These are phyloP conservation scores for Puccinellia tenuiflora DNA, from an alignment of 176 grass and related monocot species.

Conservation along the genomic window DNA sequence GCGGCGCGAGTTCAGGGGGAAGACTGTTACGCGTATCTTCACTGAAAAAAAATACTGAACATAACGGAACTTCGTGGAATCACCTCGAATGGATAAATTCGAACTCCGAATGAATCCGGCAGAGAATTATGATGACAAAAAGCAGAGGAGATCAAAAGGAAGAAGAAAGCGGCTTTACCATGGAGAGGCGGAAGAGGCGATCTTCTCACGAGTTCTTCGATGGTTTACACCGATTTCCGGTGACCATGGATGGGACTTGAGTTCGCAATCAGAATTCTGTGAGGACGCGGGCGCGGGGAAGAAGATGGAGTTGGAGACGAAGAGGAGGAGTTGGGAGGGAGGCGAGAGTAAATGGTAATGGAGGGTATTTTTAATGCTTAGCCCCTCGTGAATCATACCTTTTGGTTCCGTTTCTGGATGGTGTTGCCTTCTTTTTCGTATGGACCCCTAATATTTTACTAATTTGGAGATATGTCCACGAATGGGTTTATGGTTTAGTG, in stretches of 20 bases:
- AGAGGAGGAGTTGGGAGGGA: constrained; percentile 18
- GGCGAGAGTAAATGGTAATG: constrained; percentile 6
- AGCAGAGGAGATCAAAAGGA: constrained; percentile 23
- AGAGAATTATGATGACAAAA: background rate
- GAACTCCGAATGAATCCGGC: background rate
- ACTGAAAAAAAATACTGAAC: background rate
- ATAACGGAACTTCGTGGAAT: background rate
- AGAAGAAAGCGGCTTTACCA: constrained; percentile 28
- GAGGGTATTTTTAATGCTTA: constrained; percentile 34
- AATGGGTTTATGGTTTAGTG: background rate
- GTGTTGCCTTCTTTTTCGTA: background rate
- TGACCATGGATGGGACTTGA: background rate
- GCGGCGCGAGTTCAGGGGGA: constrained; percentile 16
- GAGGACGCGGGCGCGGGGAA: background rate
- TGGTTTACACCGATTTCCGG: background rate
- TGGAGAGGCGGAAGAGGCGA: constrained; percentile 9
- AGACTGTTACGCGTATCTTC: background rate
- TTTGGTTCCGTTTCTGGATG: constrained; percentile 19
- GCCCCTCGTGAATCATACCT: constrained; percentile 5
- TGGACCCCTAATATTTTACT: background rate
- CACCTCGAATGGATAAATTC: background rate
- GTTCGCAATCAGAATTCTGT: background rate
- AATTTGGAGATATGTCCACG: background rate
- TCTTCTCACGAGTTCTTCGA: background rate
- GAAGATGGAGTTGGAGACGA: constrained; percentile 9